Conservation (phyloP, 139 green algal species). For the Haematococcus sp. region DNA sequence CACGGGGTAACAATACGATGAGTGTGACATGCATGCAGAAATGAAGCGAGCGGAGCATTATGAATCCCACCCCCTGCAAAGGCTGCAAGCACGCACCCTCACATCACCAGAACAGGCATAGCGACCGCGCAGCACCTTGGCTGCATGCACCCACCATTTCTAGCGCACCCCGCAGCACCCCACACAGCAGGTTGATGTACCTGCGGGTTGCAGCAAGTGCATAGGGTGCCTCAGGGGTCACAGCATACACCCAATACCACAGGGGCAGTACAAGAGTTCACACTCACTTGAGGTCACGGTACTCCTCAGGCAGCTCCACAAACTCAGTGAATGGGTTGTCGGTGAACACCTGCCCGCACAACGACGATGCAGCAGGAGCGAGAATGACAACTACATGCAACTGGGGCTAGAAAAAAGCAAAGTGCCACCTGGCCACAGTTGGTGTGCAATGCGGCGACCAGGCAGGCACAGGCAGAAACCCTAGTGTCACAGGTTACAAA, state of each 20-base stretch:
- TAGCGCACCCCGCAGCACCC: constrained; percentile 86
- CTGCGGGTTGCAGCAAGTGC: too few species aligned
- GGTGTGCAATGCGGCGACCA: too few species aligned
- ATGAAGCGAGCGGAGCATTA: background rate
- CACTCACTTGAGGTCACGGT: constrained; percentile 52
- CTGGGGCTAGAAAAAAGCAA: too few species aligned
- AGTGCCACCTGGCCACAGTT: too few species aligned
- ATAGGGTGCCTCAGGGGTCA: too few species aligned
- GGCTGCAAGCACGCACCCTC: background rate
- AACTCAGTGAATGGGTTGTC: constrained; percentile 95
- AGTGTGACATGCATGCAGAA: too few species aligned
- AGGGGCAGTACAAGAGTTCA: too few species aligned
- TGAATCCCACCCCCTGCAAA: background rate
- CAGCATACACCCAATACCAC: too few species aligned
- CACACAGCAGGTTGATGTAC: constrained; percentile 92
- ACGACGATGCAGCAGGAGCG: background rate
- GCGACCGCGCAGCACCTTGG: background rate
- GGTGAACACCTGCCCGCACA: constrained; percentile 63
- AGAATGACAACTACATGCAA: too few species aligned
- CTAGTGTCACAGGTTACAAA: too few species aligned
- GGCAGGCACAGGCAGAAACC: too few species aligned
- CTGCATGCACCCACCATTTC: constrained; percentile 66
- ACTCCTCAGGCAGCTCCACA: constrained; percentile 92
- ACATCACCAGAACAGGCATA: background rate
- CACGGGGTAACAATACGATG: background rate